Conservation (phyloP, 352 stramenopile genomes). For the Pythium coloratum region DNA sequence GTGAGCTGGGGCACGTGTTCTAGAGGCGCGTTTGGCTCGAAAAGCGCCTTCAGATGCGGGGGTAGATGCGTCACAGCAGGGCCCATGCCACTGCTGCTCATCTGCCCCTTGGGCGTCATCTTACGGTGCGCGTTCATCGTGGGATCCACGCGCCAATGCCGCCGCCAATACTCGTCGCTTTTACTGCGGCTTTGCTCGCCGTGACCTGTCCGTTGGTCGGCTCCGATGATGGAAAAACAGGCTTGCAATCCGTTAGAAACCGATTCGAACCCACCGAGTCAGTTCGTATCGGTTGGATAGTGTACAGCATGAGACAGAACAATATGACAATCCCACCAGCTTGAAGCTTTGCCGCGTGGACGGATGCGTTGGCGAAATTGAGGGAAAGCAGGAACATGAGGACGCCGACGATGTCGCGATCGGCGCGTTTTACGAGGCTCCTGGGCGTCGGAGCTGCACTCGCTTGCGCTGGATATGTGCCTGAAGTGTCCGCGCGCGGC, state of each 20-base stretch:
- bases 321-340: not conserved
- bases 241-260: not conserved
- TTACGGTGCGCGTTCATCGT: conserved; percentile 78
- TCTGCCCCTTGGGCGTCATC: conserved; percentile 89
- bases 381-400: not conserved
- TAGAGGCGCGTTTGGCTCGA: conserved; percentile 77
- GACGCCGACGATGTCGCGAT: not conserved
- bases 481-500: conserved; percentile 20
- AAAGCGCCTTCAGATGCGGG: conserved; percentile 76
- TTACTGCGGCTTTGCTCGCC: not conserved
- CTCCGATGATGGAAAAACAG: conserved; percentile 1
- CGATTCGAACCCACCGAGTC: not conserved
- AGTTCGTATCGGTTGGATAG: not conserved
- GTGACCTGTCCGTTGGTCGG: conserved; percentile 4
- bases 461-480: conserved; percentile 7
- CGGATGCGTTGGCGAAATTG: conserved; percentile 3
- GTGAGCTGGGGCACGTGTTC: conserved; percentile 68
- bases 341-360: conserved; percentile 11
- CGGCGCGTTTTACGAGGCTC: conserved; percentile 4
- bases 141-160: not conserved
- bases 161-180: not conserved
- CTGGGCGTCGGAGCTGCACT: conserved; percentile 8
- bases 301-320: conserved; percentile 15
- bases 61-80: conserved; percentile 81
- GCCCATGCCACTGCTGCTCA: conserved; percentile 86